Base-by-base conservation (phyloP, 2,329 filamentous ascomycete genomes). In the Trichoderma atrobrunneum region DNA sequence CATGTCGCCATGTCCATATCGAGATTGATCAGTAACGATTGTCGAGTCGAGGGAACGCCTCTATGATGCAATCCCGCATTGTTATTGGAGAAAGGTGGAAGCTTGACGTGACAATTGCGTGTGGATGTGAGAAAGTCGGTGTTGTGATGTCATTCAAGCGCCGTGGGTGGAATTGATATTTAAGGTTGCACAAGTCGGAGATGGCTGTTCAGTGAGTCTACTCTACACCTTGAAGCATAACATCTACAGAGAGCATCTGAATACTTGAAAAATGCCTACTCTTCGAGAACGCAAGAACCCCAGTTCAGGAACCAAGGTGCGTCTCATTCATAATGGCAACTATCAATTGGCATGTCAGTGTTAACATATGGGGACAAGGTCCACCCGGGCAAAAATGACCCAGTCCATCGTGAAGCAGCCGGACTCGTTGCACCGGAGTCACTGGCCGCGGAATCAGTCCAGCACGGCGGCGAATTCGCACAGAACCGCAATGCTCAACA, bases 361-460 rank as follows among this genome's bases (percentile, higher is more conserved):
- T 21, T 51, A 11, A 51, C 48, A 51, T 14, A 7, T 24, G n/a
- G 11, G 7, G 1, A 16, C n/a, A 67, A 89, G 84, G 87, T 88
- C 73, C 81, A 81, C 21, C 80, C 81, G 59, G 84, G 85, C 70
- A 74, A 80, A 72, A 81, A 87, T 61, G 84, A 88, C 59, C 87
- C 88, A 32, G 71, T 78, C 1, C 87, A 85, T 72, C 79, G 83
- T 18, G 93, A 96, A 80, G 83, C 86, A 16, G 84, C 91, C 6
- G 93, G 93, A 67, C 77, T 85, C 30, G 86, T 95, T 1, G 82
- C 87, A 59, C 84, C 87, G 16, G 92, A 92, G 81, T 95, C 92
- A 7, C 89, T 97, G 6, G 93, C 93, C 12, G 91, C 89, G 72
- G 91, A 95, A 77, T 96, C 93, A 0, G 82, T 89, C 72, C 82